Conservation (phyloP, 352 stramenopile genomes). For the Phytophthora agathidicida region DNA sequence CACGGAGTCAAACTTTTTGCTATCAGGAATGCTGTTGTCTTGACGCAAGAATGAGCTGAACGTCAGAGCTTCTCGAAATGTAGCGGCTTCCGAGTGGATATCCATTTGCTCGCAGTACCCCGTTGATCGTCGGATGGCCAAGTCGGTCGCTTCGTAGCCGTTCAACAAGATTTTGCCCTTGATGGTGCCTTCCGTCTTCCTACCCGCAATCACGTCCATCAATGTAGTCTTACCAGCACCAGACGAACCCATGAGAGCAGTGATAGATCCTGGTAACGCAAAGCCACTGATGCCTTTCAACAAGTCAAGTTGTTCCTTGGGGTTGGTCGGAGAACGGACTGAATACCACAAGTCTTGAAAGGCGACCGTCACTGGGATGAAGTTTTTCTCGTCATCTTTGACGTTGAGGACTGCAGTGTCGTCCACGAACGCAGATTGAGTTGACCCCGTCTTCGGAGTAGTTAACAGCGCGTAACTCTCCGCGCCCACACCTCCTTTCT, state of each 20-base stretch:
- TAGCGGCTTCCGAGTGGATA: constrained; percentile 80
- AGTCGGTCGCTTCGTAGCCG: constrained; percentile 31
- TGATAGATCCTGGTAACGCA: constrained; percentile 63
- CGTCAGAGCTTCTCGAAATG: constrained; percentile 82
- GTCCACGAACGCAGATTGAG: not conserved
- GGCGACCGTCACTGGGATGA: constrained; percentile 37
- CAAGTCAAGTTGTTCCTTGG: constrained; percentile 44
- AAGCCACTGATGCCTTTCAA: constrained; percentile 29
- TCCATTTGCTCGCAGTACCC: constrained; percentile 83
- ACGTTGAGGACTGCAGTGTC: constrained; percentile 13
- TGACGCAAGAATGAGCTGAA: constrained; percentile 87
- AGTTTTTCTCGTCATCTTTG: constrained; percentile 21
- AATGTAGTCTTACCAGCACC: constrained; percentile 85
- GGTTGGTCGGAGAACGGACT: constrained; percentile 36
- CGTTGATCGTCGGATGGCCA: constrained; percentile 44
- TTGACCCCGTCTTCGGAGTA: constrained; percentile 8
- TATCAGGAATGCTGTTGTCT: constrained; percentile 22
- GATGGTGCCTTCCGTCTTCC: constrained; percentile 65
- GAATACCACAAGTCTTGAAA: constrained; percentile 49
- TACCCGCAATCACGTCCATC: constrained; percentile 91
- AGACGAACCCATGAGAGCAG: constrained; percentile 84
- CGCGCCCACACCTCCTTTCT: not conserved
- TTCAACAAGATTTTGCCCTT: constrained; percentile 59
- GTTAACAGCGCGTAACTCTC: constrained; percentile 6
- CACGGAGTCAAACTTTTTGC: constrained; percentile 37